A percentile compares a stretch with the other conserved stretches of the same genome.
phyloP scores from a whole-genome alignment of 495 filamentous ascomycete species.

The Daldinia caldariorum region DNA sequence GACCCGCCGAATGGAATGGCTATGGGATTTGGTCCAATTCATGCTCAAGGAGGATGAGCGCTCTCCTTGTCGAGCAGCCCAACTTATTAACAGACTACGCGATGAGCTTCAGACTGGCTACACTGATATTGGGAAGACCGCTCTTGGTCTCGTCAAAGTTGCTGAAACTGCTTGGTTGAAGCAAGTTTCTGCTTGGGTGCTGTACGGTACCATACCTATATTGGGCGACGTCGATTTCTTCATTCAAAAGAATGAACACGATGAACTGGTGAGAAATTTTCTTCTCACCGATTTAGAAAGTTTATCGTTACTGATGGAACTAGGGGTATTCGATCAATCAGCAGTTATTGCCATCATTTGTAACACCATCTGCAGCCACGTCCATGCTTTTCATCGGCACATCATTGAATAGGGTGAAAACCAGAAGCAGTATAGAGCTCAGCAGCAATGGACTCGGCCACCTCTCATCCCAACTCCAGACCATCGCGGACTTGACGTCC shows the following conservation, averaged over 20 bases:
- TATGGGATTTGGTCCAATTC: conserved; percentile 75
- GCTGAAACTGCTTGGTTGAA: conserved; percentile 93
- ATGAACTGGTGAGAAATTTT: conserved; percentile 50
- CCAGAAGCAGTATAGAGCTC: conserved; percentile 57
- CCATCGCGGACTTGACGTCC: conserved; percentile 74
- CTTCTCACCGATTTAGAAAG: neutral
- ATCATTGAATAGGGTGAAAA: conserved; percentile 82
- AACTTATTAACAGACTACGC: conserved; percentile 79
- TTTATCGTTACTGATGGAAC: conserved; percentile 11
- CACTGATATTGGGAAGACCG: conserved; percentile 79
- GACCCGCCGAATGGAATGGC: conserved; percentile 85
- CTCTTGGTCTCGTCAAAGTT: conserved; percentile 71
- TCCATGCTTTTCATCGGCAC: conserved; percentile 93
- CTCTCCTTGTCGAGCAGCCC: conserved; percentile 54
- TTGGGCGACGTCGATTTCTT: conserved; percentile 86
- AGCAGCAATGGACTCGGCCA: conserved; percentile 68
- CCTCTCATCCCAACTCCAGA: conserved; percentile 74
- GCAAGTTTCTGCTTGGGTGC: conserved; percentile 85
- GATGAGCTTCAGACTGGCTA: conserved; percentile 87
- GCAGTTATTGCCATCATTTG: conserved; percentile 77
- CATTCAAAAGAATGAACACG: conserved; percentile 59
- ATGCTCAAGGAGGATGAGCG: conserved; percentile 64
- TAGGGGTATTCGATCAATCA: conserved; percentile 65
- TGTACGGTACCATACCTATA: conserved; percentile 82
- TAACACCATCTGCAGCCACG: conserved; percentile 74